Evolutionary conservation across 164 flowering plant species (phyloP).

Genomic region (Aristolochia contorta): DNA sequence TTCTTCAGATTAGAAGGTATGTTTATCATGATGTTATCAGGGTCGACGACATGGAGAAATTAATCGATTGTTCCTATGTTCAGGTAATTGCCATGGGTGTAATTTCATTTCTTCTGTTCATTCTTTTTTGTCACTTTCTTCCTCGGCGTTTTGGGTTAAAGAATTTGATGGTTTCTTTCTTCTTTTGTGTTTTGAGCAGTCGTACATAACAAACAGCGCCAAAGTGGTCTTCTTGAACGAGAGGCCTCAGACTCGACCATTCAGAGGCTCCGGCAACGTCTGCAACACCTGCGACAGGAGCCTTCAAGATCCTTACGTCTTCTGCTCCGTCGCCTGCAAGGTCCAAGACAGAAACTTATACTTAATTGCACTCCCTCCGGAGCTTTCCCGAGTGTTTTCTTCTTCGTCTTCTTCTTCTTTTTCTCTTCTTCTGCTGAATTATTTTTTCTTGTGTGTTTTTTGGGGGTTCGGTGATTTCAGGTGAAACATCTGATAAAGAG

Average conservation of each 20-base stretch:
- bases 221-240: slow-evolving; percentile 69
- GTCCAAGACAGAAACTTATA: slow-evolving; percentile 16
- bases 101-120: background rate
- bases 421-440: background rate
- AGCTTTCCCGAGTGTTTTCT: background rate
- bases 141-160: background rate
- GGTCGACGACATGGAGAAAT: slow-evolving; percentile 54
- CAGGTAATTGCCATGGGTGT: slow-evolving; percentile 35
- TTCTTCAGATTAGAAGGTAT: slow-evolving; percentile 63
- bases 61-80: slow-evolving; percentile 62
- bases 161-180: too few species aligned
- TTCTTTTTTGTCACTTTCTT: background rate
- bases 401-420: background rate
- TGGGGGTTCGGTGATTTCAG: slow-evolving; percentile 19
- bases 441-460: background rate
- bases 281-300: slow-evolving; percentile 67
- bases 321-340: slow-evolving; percentile 92
- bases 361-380: slow-evolving; percentile 5
- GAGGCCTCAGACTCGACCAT: slow-evolving; percentile 55
- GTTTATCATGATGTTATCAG: slow-evolving; percentile 84
- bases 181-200: slow-evolving; percentile 19
- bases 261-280: slow-evolving; percentile 48
- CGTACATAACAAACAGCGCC: slow-evolving; percentile 67
- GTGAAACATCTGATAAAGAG: slow-evolving; percentile 37
- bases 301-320: slow-evolving; percentile 64